Evolutionary conservation across 495 filamentous ascomycete genomes (phyloP), one percentile per base, ranked within the genome.

Genomic region (Paragyromitra xinjiangensis): DNA sequence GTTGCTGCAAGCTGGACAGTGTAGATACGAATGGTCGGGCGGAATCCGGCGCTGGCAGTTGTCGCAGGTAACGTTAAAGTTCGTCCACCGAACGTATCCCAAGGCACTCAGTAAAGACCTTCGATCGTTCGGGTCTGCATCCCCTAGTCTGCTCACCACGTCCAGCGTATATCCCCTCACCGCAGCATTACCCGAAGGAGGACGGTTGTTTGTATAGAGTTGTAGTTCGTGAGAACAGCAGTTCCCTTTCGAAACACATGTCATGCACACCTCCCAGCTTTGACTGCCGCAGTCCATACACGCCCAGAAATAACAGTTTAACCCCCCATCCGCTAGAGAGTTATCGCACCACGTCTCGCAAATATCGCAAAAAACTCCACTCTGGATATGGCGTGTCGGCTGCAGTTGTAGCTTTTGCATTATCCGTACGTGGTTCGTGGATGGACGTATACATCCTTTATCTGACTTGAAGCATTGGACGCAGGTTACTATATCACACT

Each of bases 301-400:
- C 9, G 62, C 62, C 80, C 79, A 82, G 63, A 82, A 81, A 44
- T 73, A 69, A n/a, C 58, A 22, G 12, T 73, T 70, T n/a, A 9
- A 11, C 1, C 45, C 56, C 0, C 29, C 26, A 16, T 55, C 74
- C n/a, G 19, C 39, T 16, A 65, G 66, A 1, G 66, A 26, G 16
- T 71, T 69, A 26, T 81, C 80, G 44, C 81, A 81, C 70, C 71
- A 82, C 12, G 63, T 61, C 55, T 82, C 80, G 62, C 80, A 82
- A 71, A 79, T 48, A 6, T 79, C 80, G 53, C 80, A 82, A 66
- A 82, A 81, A 2, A 76, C n/a, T n/a, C 80, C 80, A 6, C 55
- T 16, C 37, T 71, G 55, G 3, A 77, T 44, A 12, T 75, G 56
- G 2, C 45, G 69, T 9, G 62, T 68, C 6, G 75, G 75, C 7